phyloP scores from a whole-genome alignment of 768 basidiomycete species.

The Boletus tomentosulus region DNA sequence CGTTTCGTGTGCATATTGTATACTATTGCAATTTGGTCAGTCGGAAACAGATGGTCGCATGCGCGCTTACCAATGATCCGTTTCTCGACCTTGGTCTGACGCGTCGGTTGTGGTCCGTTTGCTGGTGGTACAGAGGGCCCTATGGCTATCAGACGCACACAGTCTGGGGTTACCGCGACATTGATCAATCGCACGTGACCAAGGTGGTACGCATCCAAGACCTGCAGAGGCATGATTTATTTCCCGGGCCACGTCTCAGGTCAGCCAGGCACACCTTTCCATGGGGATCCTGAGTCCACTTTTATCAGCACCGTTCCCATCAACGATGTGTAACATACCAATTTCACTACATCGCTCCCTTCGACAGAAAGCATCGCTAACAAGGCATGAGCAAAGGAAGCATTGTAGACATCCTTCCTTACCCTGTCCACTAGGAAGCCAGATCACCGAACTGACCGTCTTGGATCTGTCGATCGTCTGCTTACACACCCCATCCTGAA shows the following conservation, averaged over 20 bases:
- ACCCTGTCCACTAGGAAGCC: conserved; percentile 49
- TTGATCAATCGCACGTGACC: conserved; percentile 45
- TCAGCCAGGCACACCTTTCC: conserved; percentile 31
- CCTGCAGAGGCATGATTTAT: conserved; percentile 12
- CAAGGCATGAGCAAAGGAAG: neutral
- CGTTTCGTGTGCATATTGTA: conserved; percentile 45
- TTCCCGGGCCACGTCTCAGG: neutral
- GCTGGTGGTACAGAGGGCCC: conserved; percentile 40
- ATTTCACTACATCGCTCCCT: conserved; percentile 40
- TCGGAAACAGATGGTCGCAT: neutral
- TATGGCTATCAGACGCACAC: conserved; percentile 42
- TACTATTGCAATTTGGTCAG: conserved; percentile 27
- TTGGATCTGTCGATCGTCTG: conserved; percentile 45
- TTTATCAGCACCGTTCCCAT: neutral
- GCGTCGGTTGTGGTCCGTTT: conserved; percentile 42
- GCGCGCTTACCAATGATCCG: conserved; percentile 43
- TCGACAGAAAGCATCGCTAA: conserved; percentile 51
- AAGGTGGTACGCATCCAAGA: conserved; percentile 40
- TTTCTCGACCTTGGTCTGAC: conserved; percentile 47
- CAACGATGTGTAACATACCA: conserved; percentile 29
- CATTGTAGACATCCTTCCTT: neutral
- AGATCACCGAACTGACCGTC: conserved; percentile 43
- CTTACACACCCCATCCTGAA: conserved; percentile 46
- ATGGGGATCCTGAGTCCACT: conserved; percentile 33
- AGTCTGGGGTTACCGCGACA: conserved; percentile 45